Evolutionary conservation across 257 asterid species (phyloP).

Genomic region (Forsythia viridissima): DNA sequence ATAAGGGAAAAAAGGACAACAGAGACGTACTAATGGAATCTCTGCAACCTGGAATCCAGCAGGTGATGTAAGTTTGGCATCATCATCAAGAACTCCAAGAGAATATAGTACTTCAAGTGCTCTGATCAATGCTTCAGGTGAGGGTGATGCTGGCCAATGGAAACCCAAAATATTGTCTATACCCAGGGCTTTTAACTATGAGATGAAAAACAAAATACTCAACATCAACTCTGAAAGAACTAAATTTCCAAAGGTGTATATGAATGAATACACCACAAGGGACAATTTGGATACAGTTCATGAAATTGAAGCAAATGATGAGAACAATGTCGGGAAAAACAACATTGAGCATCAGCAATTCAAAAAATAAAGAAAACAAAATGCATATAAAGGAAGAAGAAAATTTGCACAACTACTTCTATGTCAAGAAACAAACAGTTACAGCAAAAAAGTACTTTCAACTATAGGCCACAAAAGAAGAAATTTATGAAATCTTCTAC

Average conservation of each 20-base stretch:
- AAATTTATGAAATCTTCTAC: neutral
- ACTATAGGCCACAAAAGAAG: neutral
- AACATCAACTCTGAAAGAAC: slow-evolving; percentile 11
- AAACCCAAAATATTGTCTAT: slow-evolving; percentile 94
- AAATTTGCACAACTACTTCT: neutral
- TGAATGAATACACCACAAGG: neutral
- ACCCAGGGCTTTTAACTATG: slow-evolving; percentile 88
- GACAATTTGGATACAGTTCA: neutral
- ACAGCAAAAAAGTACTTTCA: neutral
- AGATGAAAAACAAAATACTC: slow-evolving; percentile 21
- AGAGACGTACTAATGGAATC: slow-evolving; percentile 75
- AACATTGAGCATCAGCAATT: neutral
- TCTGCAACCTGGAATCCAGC: slow-evolving; percentile 95
- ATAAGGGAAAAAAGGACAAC: slow-evolving; percentile 7
- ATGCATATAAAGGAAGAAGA: neutral
- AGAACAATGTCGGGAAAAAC: neutral
- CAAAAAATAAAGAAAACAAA: neutral
- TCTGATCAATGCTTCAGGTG: slow-evolving; percentile 93
- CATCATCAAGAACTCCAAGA: slow-evolving; percentile 86
- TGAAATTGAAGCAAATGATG: neutral
- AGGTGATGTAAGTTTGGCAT: slow-evolving; percentile 92
- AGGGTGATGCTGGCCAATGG: slow-evolving; percentile 96
- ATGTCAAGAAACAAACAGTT: neutral
- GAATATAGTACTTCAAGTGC: slow-evolving; percentile 95
- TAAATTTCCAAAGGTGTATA: slow-evolving; percentile 6